Conservation (phyloP, 1,139 yeast species). For the Spathaspora sp. region DNA sequence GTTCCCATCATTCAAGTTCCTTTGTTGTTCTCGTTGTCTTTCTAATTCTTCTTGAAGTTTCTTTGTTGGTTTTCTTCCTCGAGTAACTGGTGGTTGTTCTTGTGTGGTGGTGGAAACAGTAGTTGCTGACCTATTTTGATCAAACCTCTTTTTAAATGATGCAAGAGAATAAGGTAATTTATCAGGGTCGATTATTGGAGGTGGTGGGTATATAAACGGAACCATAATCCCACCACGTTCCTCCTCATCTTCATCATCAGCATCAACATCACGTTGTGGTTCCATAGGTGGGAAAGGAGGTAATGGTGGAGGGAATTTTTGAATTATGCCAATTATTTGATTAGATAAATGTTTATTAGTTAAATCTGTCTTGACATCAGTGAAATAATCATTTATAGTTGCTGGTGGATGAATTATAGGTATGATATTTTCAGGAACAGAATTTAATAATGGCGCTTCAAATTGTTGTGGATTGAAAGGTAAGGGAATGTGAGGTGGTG, state of each 20-base stretch:
- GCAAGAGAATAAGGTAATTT: conserved; percentile 23
- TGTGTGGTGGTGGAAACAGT: background rate
- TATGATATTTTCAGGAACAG: conserved; percentile 37
- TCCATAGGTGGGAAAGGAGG: conserved; percentile 28
- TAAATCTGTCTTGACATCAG: conserved; percentile 29
- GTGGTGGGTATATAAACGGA: conserved; percentile 48
- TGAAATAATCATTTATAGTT: conserved; percentile 31
- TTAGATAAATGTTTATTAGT: conserved; percentile 15
- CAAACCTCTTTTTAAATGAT: conserved; percentile 11
- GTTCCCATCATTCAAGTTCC: conserved; percentile 4
- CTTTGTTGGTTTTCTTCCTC: conserved; percentile 8
- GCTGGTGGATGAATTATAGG: conserved; percentile 40
- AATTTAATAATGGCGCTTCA: conserved; percentile 20
- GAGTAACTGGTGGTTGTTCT: background rate
- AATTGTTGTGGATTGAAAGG: conserved; percentile 1
- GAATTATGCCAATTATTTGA: conserved; percentile 29
- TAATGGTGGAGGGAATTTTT: conserved; percentile 43
- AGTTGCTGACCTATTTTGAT: background rate
- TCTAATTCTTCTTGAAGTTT: conserved; percentile 4
- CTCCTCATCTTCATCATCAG: conserved; percentile 12
- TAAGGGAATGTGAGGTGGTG: conserved; percentile 11
- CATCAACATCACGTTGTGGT: conserved; percentile 9
- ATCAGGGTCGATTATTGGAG: conserved; percentile 33
- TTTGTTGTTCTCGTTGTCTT: conserved; percentile 7
- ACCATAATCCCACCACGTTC: conserved; percentile 38